A percentile compares a stretch with the other conserved stretches of the same genome.
Conservation (phyloP, 345 rosid genomes). For the Heritiera littoralis region DNA sequence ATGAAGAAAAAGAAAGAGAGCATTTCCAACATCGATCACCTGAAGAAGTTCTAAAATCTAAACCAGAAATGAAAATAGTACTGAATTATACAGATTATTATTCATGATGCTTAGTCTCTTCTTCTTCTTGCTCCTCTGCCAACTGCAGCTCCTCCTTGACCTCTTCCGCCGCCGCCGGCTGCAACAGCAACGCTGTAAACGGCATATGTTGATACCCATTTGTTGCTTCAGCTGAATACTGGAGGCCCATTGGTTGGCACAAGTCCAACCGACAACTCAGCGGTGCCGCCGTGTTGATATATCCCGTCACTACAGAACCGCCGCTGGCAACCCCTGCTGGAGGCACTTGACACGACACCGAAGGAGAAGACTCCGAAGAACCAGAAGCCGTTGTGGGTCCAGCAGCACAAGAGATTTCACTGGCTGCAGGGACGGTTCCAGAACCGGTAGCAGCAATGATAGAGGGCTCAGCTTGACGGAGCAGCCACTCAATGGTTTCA, state of each 20-base stretch:
- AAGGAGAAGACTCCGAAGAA: constrained; percentile 29
- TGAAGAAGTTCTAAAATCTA: neutral
- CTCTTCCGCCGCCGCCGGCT: constrained; percentile 35
- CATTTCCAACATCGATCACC: neutral
- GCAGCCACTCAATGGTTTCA: constrained; percentile 28
- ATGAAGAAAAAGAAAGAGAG: neutral
- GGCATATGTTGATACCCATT: constrained; percentile 55
- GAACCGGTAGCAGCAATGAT: constrained; percentile 59
- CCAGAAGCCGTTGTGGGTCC: constrained; percentile 28
- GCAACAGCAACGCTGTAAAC: constrained; percentile 55
- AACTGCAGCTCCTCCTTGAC: constrained; percentile 25
- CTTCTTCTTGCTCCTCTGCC: constrained; percentile 22
- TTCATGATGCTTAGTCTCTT: constrained; percentile 14
- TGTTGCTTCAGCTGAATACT: constrained; percentile 15
- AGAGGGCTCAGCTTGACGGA: constrained; percentile 54
- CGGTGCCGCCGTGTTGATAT: constrained; percentile 24
- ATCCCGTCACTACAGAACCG: constrained; percentile 16
- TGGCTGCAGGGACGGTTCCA: constrained; percentile 46
- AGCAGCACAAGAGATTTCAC: constrained; percentile 34
- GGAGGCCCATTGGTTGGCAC: constrained; percentile 35
- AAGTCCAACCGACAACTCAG: constrained; percentile 46
- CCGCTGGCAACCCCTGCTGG: constrained; percentile 1
- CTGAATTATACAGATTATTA: neutral
- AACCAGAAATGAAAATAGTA: neutral
- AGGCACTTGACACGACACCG: constrained; percentile 35